phyloP scores from a whole-genome alignment of 1,284 basidiomycete genomes.

The Rhodofomes roseus region DNA sequence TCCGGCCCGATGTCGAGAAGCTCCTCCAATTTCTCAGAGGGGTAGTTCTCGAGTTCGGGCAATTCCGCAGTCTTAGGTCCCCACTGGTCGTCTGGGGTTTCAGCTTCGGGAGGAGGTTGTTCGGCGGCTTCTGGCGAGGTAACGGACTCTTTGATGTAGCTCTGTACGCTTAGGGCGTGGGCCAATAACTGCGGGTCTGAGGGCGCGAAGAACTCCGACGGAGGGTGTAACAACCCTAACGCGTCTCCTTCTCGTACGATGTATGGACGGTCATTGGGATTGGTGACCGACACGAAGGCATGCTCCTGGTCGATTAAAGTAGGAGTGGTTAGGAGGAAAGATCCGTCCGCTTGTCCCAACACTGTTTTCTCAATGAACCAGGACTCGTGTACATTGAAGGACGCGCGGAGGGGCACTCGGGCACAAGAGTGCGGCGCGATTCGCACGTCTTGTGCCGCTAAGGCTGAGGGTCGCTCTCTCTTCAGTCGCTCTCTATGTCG shows the following conservation, averaged over 20 bases:
- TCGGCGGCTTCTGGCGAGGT: not conserved
- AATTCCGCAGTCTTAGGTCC: constrained; percentile 15
- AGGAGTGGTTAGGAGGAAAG: not conserved
- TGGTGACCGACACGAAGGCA: not conserved
- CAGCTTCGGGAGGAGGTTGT: constrained; percentile 5
- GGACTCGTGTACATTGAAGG: too few relatives aligned
- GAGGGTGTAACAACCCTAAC: not conserved
- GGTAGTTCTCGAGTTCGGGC: constrained; percentile 10
- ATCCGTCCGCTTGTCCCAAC: too few relatives aligned
- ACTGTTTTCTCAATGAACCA: too few relatives aligned
- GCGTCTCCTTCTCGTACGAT: too few relatives aligned
- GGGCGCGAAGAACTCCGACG: not conserved
- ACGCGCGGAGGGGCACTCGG: too few relatives aligned
- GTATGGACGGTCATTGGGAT: not conserved
- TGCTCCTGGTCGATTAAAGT: not conserved
- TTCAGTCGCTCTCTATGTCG: too few relatives aligned
- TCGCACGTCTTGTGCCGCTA: too few relatives aligned
- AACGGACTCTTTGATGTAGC: too few relatives aligned
- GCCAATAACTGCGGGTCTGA: not conserved
- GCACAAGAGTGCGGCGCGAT: too few relatives aligned
- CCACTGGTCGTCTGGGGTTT: too few relatives aligned
- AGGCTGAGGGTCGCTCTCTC: too few relatives aligned
- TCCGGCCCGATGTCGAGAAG: constrained; percentile 12
- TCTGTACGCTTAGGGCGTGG: not conserved
- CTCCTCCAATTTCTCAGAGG: constrained; percentile 5